Evolutionary conservation across 768 basidiomycete genomes (phyloP).

Genomic region (Russula olivacea): DNA sequence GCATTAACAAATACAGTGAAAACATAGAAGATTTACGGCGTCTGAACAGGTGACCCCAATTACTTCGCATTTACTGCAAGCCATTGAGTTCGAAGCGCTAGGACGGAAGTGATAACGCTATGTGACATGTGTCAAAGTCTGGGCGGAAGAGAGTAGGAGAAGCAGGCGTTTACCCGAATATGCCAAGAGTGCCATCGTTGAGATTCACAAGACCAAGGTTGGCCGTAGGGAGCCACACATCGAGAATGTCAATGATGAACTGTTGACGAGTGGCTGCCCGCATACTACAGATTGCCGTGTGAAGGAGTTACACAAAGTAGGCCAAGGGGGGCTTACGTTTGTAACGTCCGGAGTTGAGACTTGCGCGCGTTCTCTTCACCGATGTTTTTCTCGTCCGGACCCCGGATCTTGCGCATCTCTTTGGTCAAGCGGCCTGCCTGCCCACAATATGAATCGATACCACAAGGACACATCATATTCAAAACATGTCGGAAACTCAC

Average conservation of each 20-base stretch:
- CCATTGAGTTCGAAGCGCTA: slow-evolving; percentile 24
- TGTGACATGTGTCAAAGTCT: background rate
- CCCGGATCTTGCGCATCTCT: slow-evolving; percentile 50
- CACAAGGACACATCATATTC: background rate
- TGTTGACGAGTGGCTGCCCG: slow-evolving; percentile 67
- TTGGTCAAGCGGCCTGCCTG: slow-evolving; percentile 58
- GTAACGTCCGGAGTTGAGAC: slow-evolving; percentile 50
- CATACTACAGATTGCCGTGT: slow-evolving; percentile 38
- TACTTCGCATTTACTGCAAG: slow-evolving; percentile 17
- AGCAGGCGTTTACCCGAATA: slow-evolving; percentile 63
- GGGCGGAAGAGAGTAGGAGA: slow-evolving; percentile 1
- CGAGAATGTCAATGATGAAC: slow-evolving; percentile 76
- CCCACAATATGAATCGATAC: background rate
- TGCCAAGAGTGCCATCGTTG: slow-evolving; percentile 81
- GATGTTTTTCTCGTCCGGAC: slow-evolving; percentile 61
- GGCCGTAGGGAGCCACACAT: slow-evolving; percentile 86
- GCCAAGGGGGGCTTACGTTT: slow-evolving; percentile 39
- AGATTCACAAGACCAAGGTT: slow-evolving; percentile 67
- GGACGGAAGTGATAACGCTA: slow-evolving; percentile 51
- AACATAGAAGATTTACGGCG: background rate
- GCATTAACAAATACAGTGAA: background rate
- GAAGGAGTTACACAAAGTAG: slow-evolving; percentile 10
- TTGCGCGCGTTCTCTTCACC: slow-evolving; percentile 61
- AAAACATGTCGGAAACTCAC: slow-evolving; percentile 31
- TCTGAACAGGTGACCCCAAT: background rate